Base-by-base conservation (phyloP, 768 basidiomycete species). In the Tricholomella constricta region DNA sequence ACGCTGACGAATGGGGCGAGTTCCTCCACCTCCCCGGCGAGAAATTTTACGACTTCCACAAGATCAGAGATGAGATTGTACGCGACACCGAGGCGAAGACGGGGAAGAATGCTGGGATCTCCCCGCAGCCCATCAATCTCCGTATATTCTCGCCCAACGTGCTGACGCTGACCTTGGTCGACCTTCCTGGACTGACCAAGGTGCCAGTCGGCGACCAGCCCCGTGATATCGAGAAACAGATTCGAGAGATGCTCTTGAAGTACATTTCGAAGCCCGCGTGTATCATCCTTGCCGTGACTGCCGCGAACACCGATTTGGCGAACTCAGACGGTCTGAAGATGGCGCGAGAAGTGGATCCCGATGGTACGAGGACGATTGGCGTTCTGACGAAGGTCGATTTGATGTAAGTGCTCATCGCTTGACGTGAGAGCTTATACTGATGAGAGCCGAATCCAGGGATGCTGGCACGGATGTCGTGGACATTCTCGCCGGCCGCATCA, bases 41-140 rank as follows among this genome's bases (percentile, higher is more conserved):
- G 76, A 99, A 98, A 74, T 95, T 98, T 73, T 92, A 88, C 69
- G 96, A 99, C 76, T 99, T 99, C 75, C 80, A 85, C 72, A 95
- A 97, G 79, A 97, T 98, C 67, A 80, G 96, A 52, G 91, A 89
- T 35, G 97, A 99, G 72, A 99, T 99, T 59, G 82, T 98, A 26
- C 85, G 87, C 58, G 97, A 99, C 70, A 99, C 97, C 1, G 97
- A 98, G 68, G 91, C 91, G 53, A 98, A 98, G 82, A 99, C 97
- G 0, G 97, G 97, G 53, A 91, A 90, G 71, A 99, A 99, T 67
- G 95, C 96, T 36, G 96, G 97, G 53, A 98, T 98, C 65, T 98
- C 97, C 2, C 94, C 97, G 12, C 83, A 86, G 53, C 94, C 97
- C 50, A 99, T 98, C 82, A 98, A 98, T 73, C 77, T 99, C 51